Evolutionary conservation across 1,139 yeast genomes (phyloP).

Genomic region (Hemisphaericaspora lyxosophila): DNA sequence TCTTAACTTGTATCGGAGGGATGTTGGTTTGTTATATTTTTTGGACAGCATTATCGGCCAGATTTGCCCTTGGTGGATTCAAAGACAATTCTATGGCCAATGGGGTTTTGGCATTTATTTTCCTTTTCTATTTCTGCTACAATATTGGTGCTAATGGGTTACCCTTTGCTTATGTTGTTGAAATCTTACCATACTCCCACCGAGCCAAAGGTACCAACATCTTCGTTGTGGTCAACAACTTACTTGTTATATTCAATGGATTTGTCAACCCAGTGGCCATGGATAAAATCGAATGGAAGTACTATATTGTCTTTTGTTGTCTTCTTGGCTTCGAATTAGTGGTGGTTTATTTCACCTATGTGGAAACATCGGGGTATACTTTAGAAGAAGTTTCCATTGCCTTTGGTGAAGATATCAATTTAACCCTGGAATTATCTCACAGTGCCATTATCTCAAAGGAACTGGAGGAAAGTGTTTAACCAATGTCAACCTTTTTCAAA

Average conservation of each 20-base stretch:
- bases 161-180: conserved; percentile 40
- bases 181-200: conserved; percentile 44
- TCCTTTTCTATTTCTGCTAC: conserved; percentile 39
- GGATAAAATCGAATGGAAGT: conserved; percentile 59
- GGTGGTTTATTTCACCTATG: conserved; percentile 42
- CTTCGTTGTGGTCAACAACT: conserved; percentile 26
- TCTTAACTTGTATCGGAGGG: conserved; percentile 32
- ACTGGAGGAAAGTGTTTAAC: too few relatives aligned
- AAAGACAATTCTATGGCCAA: conserved; percentile 33
- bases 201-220: conserved; percentile 46
- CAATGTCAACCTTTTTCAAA: too few relatives aligned
- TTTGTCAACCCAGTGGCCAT: conserved; percentile 61
- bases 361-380: conserved; percentile 55
- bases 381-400: conserved; percentile 53
- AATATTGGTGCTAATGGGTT: conserved; percentile 42
- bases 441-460: too few relatives aligned
- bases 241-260: conserved; percentile 26
- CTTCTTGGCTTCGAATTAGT: conserved; percentile 35
- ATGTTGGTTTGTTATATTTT: conserved; percentile 40
- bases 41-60: conserved; percentile 40
- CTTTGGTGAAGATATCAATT: conserved; percentile 46
- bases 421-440: too few relatives aligned
- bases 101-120: conserved; percentile 47
- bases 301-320: conserved; percentile 55
- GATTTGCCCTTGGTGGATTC: conserved; percentile 37